These are phyloP conservation scores for Auricularia sp. DNA, from an alignment of 768 basidiomycete species.

Conservation along the genomic window DNA sequence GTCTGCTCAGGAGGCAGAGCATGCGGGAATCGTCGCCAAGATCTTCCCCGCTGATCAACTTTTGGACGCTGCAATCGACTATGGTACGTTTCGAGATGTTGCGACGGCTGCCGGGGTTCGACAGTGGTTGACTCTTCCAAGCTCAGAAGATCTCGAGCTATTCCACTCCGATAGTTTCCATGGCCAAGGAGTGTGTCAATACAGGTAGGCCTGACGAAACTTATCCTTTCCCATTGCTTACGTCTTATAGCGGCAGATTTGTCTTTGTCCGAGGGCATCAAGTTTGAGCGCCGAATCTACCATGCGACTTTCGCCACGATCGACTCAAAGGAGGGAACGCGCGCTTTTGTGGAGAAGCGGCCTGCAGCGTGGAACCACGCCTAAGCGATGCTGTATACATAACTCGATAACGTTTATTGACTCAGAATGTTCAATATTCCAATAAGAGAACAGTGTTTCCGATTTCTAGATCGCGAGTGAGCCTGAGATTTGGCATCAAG, in stretches of 20 bases:
- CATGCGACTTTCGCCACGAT: constrained; percentile 85
- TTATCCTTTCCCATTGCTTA: too few species aligned
- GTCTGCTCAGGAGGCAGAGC: constrained; percentile 68
- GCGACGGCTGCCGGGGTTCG: background rate
- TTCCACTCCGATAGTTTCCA: constrained; percentile 62
- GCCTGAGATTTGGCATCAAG: too few species aligned
- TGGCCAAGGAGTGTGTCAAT: constrained; percentile 94
- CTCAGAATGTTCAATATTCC: too few species aligned
- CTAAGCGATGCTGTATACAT: constrained; percentile 12
- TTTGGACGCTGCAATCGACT: constrained; percentile 71
- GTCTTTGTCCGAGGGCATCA: constrained; percentile 69
- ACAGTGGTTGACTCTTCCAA: constrained; percentile 11
- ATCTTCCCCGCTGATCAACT: constrained; percentile 72
- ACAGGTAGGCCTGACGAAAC: constrained; percentile 38
- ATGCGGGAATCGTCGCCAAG: constrained; percentile 20
- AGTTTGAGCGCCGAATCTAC: constrained; percentile 84
- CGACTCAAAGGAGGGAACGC: constrained; percentile 96
- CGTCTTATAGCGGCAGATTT: constrained; percentile 61
- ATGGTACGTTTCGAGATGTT: background rate
- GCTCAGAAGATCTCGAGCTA: constrained; percentile 73
- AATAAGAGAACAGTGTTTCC: too few species aligned
- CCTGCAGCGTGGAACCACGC: constrained; percentile 71
- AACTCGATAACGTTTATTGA: too few species aligned
- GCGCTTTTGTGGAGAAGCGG: constrained; percentile 89
- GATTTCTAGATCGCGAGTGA: too few species aligned